phyloP scores from a whole-genome alignment of 2,329 filamentous ascomycete species.

The Diplocarpon rosae region DNA sequence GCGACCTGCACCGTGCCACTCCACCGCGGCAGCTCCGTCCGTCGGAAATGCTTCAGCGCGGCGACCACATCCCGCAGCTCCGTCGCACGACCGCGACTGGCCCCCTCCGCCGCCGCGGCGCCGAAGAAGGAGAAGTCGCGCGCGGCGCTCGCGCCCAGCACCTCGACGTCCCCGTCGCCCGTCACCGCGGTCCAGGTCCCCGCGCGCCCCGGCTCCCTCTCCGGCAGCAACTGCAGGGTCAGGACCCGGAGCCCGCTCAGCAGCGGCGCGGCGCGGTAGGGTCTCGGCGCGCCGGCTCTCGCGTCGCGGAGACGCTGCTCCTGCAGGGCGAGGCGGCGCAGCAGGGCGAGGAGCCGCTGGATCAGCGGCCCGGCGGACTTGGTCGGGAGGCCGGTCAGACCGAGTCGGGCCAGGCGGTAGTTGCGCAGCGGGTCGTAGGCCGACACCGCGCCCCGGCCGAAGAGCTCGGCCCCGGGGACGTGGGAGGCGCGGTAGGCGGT shows the following conservation, averaged over 20 bases:
- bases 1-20: slow-evolving; percentile 13
- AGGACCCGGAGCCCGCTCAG: slow-evolving; percentile 43
- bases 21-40: slow-evolving; percentile 9
- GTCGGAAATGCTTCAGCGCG: slow-evolving; percentile 13
- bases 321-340: slow-evolving; percentile 37
- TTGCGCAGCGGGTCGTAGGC: slow-evolving; percentile 45
- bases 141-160: slow-evolving; percentile 9
- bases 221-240: slow-evolving; percentile 37
- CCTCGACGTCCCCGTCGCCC: slow-evolving; percentile 21
- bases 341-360: slow-evolving; percentile 35
- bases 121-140: slow-evolving; percentile 25
- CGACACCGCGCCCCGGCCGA: slow-evolving; percentile 30
- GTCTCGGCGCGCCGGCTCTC: slow-evolving; percentile 9
- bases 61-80: slow-evolving; percentile 11
- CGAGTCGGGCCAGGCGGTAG: slow-evolving; percentile 40
- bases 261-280: slow-evolving; percentile 31
- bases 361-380: slow-evolving; percentile 44
- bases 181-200: slow-evolving; percentile 12
- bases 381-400: slow-evolving; percentile 43
- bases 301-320: slow-evolving; percentile 33
- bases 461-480: slow-evolving; percentile 29
- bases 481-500: slow-evolving; percentile 20
- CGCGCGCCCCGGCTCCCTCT: background rate
- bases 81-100: background rate
- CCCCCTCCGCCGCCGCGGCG: background rate